Conservation (phyloP, 2,329 filamentous ascomycete species). For the Phialemoniopsis sp. region DNA sequence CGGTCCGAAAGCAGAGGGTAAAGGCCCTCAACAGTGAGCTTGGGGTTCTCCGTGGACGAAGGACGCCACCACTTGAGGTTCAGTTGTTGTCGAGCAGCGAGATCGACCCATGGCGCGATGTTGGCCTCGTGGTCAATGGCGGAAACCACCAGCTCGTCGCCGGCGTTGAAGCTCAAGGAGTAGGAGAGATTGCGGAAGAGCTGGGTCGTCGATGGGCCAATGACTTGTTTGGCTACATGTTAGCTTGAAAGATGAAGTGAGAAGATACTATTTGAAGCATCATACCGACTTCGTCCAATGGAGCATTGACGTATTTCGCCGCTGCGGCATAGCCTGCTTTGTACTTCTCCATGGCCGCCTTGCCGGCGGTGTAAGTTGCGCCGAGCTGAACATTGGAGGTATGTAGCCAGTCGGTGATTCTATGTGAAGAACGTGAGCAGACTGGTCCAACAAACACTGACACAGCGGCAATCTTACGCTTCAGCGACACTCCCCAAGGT, state of each 20-base stretch:
- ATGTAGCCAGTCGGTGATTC: constrained; percentile 62
- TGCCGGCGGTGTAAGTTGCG: constrained; percentile 60
- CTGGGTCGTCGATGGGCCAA: constrained; percentile 72
- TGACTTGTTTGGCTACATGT: constrained; percentile 35
- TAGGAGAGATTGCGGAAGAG: constrained; percentile 68
- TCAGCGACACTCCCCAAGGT: constrained; percentile 62
- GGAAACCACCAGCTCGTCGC: constrained; percentile 67
- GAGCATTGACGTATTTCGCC: constrained; percentile 67
- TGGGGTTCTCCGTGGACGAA: constrained; percentile 44
- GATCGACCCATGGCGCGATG: constrained; percentile 67
- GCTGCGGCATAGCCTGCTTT: constrained; percentile 57
- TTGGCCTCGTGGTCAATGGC: constrained; percentile 76
- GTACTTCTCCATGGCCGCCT: constrained; percentile 56
- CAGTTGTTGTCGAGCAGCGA: constrained; percentile 58
- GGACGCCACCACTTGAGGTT: constrained; percentile 68
- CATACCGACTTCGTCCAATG: constrained; percentile 58
- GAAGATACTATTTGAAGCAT: not conserved
- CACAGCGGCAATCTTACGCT: constrained; percentile 40
- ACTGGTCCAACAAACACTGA: not conserved
- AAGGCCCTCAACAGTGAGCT: constrained; percentile 54
- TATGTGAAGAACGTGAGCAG: constrained; percentile 19
- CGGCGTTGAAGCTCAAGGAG: constrained; percentile 45
- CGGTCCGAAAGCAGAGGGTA: constrained; percentile 53
- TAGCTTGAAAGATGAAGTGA: not conserved
- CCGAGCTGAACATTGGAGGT: constrained; percentile 73